A percentile compares a stretch with the other conserved stretches of the same genome.
Evolutionary conservation across 179 eudicot species (phyloP).

Genomic region (Actinidia arguta): DNA sequence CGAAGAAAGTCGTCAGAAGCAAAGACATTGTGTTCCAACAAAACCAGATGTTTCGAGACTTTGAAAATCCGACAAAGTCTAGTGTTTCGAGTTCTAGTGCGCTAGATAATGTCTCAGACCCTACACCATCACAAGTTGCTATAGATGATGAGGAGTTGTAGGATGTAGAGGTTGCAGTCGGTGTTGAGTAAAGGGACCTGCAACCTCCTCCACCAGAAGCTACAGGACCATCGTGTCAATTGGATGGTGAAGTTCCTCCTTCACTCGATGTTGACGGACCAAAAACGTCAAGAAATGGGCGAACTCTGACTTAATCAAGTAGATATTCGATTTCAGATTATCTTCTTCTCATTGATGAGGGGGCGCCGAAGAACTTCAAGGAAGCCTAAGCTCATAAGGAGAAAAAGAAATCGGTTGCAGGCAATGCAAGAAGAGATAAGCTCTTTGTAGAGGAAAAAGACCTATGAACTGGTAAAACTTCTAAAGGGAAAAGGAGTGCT

Average conservation of each 20-base stretch:
- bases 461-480: neutral
- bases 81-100: too few relatives aligned
- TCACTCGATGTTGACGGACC: neutral
- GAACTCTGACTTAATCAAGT: too few relatives aligned
- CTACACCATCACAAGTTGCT: neutral
- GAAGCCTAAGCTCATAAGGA: neutral
- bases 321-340: neutral
- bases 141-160: neutral
- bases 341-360: constrained; percentile 1
- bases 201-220: neutral
- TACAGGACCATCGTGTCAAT: neutral
- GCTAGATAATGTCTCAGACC: too few relatives aligned
- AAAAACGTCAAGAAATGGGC: too few relatives aligned
- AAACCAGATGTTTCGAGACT: too few relatives aligned
- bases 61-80: too few relatives aligned
- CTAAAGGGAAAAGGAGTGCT: neutral
- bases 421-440: neutral
- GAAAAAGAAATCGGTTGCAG: neutral
- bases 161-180: neutral
- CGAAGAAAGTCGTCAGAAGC: too few relatives aligned
- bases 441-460: neutral
- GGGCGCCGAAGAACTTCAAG: constrained; percentile 3
- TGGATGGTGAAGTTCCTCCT: neutral
- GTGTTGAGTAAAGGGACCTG: neutral
- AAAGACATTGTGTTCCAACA: too few relatives aligned